Conservation (phyloP, 768 basidiomycete genomes). For the Mycena pura region DNA sequence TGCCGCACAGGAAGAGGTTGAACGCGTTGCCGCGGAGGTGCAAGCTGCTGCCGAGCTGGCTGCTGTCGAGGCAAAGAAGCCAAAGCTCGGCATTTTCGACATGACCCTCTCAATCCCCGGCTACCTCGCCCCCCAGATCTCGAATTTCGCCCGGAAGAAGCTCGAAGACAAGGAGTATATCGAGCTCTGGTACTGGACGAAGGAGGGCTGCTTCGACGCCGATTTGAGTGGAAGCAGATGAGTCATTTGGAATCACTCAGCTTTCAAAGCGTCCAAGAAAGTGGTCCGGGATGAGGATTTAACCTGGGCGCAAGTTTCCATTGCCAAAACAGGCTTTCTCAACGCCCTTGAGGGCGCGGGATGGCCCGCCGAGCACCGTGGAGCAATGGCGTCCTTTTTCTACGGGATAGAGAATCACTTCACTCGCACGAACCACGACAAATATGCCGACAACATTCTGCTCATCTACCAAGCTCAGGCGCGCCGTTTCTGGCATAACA, state of each 20-base stretch:
- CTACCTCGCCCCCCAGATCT: neutral
- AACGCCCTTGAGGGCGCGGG: neutral
- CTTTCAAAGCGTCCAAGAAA: conserved; percentile 11
- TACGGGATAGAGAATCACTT: neutral
- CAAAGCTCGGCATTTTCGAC: neutral
- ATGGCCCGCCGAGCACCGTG: neutral
- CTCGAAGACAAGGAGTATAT: neutral
- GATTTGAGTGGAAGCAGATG: neutral
- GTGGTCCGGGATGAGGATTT: conserved; percentile 16
- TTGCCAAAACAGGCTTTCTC: conserved; percentile 4
- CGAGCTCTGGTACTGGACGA: neutral
- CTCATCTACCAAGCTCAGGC: conserved; percentile 11
- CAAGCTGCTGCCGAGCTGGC: neutral
- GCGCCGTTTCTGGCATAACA: neutral
- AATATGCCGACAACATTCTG: neutral
- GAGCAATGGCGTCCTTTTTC: neutral
- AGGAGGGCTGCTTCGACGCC: neutral
- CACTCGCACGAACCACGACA: neutral
- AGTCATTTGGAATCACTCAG: neutral
- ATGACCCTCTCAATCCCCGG: neutral
- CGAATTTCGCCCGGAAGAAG: neutral
- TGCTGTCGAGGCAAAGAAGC: neutral
- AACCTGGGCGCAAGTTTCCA: conserved; percentile 13
- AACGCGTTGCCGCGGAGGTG: neutral
- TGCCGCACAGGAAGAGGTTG: neutral